Evolutionary conservation across 2,329 filamentous ascomycete genomes (phyloP).

Genomic region (Curvularia hawaiiensis): DNA sequence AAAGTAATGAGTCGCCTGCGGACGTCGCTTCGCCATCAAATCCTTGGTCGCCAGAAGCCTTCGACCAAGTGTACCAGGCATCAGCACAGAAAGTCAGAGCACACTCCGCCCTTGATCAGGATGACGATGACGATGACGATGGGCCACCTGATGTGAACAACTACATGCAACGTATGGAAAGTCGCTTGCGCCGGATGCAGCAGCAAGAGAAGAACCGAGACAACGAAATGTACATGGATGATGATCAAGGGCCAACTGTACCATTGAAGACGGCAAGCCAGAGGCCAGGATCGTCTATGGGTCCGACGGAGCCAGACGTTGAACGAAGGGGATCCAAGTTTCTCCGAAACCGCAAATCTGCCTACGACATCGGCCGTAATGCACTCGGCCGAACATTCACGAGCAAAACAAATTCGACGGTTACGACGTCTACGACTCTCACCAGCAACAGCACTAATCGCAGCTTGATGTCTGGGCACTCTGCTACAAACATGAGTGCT

Average conservation of each 20-base stretch:
- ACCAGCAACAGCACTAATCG: slow-evolving; percentile 74
- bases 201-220: slow-evolving; percentile 47
- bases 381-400: slow-evolving; percentile 80
- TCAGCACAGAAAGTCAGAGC: slow-evolving; percentile 53
- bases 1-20: slow-evolving; percentile 57
- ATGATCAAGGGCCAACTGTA: slow-evolving; percentile 57
- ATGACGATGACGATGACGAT: slow-evolving; percentile 61
- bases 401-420: slow-evolving; percentile 83
- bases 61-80: slow-evolving; percentile 62
- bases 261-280: slow-evolving; percentile 62
- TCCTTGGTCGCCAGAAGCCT: slow-evolving; percentile 91
- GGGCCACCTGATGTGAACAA: slow-evolving; percentile 76
- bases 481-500: slow-evolving; percentile 88
- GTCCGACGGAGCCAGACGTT: slow-evolving; percentile 29
- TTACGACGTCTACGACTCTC: slow-evolving; percentile 58
- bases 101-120: slow-evolving; percentile 72
- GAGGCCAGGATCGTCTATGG: slow-evolving; percentile 49
- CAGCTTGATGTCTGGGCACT: slow-evolving; percentile 92
- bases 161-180: slow-evolving; percentile 93
- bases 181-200: slow-evolving; percentile 74
- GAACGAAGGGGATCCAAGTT: slow-evolving; percentile 38
- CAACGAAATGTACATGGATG: slow-evolving; percentile 58
- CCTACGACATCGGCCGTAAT: slow-evolving; percentile 75
- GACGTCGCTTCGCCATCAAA: slow-evolving; percentile 65
- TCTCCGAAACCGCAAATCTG: slow-evolving; percentile 71